Evolutionary conservation across 2,329 filamentous ascomycete species (phyloP).

Genomic region (Clarireedia hainanense): DNA sequence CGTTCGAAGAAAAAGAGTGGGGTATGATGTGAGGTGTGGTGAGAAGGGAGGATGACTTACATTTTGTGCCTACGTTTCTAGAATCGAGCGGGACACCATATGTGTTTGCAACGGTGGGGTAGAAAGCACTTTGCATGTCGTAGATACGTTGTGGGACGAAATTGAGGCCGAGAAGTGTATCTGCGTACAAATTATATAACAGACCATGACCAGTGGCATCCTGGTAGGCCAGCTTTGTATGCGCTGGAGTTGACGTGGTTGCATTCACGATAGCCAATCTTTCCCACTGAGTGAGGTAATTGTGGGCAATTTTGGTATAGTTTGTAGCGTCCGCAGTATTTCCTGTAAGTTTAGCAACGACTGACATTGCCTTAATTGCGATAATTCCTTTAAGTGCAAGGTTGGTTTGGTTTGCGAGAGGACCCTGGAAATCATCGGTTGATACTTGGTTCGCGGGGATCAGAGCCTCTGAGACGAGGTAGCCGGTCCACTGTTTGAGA

Average conservation of each 20-base stretch:
- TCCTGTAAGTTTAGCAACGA: slow-evolving; percentile 56
- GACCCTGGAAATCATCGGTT: slow-evolving; percentile 79
- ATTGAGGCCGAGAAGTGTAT: slow-evolving; percentile 69
- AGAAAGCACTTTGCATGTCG: slow-evolving; percentile 70
- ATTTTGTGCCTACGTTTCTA: slow-evolving; percentile 74
- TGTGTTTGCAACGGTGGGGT: slow-evolving; percentile 60
- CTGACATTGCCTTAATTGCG: slow-evolving; percentile 72
- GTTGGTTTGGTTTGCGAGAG: slow-evolving; percentile 72
- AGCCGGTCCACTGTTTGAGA: slow-evolving; percentile 72
- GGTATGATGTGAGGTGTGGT: not conserved
- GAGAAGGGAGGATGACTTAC: slow-evolving; percentile 23
- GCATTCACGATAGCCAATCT: slow-evolving; percentile 60
- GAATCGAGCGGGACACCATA: slow-evolving; percentile 79
- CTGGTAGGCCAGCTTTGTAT: slow-evolving; percentile 75
- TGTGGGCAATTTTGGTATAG: slow-evolving; percentile 54
- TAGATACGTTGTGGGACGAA: slow-evolving; percentile 70
- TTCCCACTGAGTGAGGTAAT: slow-evolving; percentile 69
- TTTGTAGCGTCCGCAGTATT: slow-evolving; percentile 48
- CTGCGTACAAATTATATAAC: slow-evolving; percentile 79
- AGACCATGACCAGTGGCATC: slow-evolving; percentile 40
- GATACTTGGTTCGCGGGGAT: slow-evolving; percentile 70
- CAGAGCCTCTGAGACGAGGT: slow-evolving; percentile 65
- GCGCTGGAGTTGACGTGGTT: slow-evolving; percentile 40
- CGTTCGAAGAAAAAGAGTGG: too few relatives aligned
- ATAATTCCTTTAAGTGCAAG: slow-evolving; percentile 79